These are phyloP conservation scores for Neonectria sp. DNA, from an alignment of 2,329 filamentous ascomycete species.

Conservation along the genomic window DNA sequence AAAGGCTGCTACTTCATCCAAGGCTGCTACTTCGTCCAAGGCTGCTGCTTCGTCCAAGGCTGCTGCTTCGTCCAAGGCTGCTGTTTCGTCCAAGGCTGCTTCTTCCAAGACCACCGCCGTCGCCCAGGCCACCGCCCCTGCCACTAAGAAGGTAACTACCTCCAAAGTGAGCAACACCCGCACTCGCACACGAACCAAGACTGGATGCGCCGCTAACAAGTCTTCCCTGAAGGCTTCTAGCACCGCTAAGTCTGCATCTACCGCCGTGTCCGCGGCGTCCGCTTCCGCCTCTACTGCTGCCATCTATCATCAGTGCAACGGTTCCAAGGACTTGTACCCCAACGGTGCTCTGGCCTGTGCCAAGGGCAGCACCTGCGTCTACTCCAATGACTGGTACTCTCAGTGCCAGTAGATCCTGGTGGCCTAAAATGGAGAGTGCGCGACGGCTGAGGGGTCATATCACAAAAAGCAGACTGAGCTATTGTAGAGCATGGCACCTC, in stretches of 20 bases:
- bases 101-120: neutral
- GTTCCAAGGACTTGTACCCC: slow-evolving; percentile 40
- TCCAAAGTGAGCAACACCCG: slow-evolving; percentile 23
- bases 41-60: neutral
- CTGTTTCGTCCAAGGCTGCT: neutral
- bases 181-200: slow-evolving; percentile 32
- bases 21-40: neutral
- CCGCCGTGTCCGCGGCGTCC: slow-evolving; percentile 26
- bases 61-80: neutral
- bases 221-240: slow-evolving; percentile 4
- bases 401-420: slow-evolving; percentile 38
- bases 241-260: slow-evolving; percentile 21
- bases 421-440: neutral
- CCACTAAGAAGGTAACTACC: slow-evolving; percentile 17
- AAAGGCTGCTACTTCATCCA: neutral
- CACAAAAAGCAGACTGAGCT: slow-evolving; percentile 27
- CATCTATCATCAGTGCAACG: slow-evolving; percentile 41
- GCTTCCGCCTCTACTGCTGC: slow-evolving; percentile 27
- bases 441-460: slow-evolving; percentile 15
- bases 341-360: slow-evolving; percentile 41
- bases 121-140: slow-evolving; percentile 27
- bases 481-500: slow-evolving; percentile 31
- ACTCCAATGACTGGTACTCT: slow-evolving; percentile 45
- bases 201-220: slow-evolving; percentile 30
- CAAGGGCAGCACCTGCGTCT: slow-evolving; percentile 42